Evolutionary conservation across 1,139 yeast species (phyloP), one percentile per base, ranked within the genome.

Genomic region (Taphrina pruni): DNA sequence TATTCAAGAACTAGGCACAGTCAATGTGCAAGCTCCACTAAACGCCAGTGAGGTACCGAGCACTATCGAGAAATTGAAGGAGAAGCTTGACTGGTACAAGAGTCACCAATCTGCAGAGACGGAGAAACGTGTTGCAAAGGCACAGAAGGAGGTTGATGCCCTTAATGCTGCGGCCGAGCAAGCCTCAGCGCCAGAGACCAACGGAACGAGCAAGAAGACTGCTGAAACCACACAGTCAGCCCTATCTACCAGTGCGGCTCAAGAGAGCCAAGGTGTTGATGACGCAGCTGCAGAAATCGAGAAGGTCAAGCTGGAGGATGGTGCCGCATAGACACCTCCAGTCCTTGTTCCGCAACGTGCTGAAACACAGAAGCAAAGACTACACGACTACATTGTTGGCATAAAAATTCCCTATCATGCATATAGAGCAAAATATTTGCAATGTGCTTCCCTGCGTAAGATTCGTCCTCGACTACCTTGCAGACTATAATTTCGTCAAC

Each of bases 71-170:
- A 83, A 86, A 75, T 86, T 94, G 80, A 87, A 88, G 83, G 86
- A 84, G 76, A 92, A 95, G 79, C 85, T 90, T 78, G 82, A 81
- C 69, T 87, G 87, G 74, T 89, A 86, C 80, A 83, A 85, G 79
- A 84, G 84, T 67, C 87, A 88, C 80, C 96, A 92, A 82, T 93
- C 87, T 72, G 90, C 87, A 72, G 92, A 88, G 77, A 91, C 97
- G 72, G 85, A 87, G 78, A 85, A 74, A 65, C 73, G 73, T 39
- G 72, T 74, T 26, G 74, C 71, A 60, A 72, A 73, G 69, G 76
- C 74, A 1, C 69, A 72, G 68, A 73, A 72, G 54, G 76, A 74
- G 60, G 72, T 74, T 32, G 75, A 73, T 39, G 70, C 72, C 32
- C 67, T 74, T 21, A 69, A 52, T n/a, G 69, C 64, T 11, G 57